A percentile compares a stretch with the other conserved stretches of the same genome.
These are phyloP conservation scores for Colletotrichum viniferum DNA, from an alignment of 2,329 filamentous ascomycete genomes.

Conservation along the genomic window DNA sequence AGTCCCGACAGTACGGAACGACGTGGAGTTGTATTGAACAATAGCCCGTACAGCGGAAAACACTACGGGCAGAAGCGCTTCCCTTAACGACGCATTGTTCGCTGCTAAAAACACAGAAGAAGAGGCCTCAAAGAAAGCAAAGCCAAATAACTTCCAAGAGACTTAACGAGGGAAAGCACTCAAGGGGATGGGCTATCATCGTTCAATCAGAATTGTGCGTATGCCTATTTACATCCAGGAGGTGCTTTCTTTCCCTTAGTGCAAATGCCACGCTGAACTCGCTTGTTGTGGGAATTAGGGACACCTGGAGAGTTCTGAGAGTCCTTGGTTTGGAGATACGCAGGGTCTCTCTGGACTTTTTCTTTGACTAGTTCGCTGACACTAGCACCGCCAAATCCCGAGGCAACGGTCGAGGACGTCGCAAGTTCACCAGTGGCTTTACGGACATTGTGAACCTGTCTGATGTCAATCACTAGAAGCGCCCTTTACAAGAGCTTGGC, in stretches of 20 bases:
- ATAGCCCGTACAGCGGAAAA: background rate
- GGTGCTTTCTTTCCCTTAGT: background rate
- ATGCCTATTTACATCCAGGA: background rate
- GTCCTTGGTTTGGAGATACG: background rate
- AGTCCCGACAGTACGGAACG: background rate
- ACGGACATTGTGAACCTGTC: background rate
- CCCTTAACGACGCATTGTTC: too few species aligned
- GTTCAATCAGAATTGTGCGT: background rate
- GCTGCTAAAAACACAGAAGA: too few species aligned
- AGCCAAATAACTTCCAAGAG: too few species aligned
- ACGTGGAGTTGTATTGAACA: background rate
- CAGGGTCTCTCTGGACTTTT: background rate
- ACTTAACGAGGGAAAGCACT: too few species aligned
- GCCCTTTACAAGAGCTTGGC: background rate
- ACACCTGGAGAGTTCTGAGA: background rate
- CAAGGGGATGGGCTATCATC: background rate
- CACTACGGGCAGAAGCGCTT: background rate
- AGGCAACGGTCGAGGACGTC: background rate
- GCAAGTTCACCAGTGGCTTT: background rate
- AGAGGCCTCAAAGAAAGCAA: too few species aligned
- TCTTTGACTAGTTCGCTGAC: background rate
- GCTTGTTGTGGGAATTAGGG: background rate
- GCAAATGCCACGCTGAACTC: background rate
- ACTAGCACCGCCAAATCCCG: background rate
- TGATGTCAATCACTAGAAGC: background rate